Conservation (phyloP, 257 asterid genomes). For the Solanum chilense region DNA sequence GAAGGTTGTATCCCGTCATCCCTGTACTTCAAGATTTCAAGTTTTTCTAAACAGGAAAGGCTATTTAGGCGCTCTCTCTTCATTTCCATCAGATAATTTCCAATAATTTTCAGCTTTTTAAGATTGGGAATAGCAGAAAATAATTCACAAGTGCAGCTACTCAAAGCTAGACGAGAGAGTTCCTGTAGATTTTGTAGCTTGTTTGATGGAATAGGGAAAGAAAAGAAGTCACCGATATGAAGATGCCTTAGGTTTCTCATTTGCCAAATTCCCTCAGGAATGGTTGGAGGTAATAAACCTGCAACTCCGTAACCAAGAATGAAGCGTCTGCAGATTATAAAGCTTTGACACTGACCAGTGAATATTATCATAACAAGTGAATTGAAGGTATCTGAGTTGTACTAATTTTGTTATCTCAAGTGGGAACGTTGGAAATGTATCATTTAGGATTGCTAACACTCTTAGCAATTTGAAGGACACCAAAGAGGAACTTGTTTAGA, state of each 20-base stretch:
- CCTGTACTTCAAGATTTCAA: background rate
- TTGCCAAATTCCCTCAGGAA: background rate
- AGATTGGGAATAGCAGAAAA: background rate
- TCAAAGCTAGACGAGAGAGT: background rate
- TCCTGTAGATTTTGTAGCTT: background rate
- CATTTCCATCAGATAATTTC: background rate
- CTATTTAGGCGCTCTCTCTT: background rate
- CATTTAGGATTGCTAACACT: background rate
- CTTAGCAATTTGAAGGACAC: background rate
- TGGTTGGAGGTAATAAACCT: background rate
- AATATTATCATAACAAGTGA: background rate
- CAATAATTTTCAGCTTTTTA: background rate
- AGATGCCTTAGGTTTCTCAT: background rate
- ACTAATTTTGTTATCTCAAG: background rate
- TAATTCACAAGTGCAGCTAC: background rate
- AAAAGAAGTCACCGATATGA: background rate
- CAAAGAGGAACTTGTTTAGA: background rate
- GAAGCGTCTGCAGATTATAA: background rate
- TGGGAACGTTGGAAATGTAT: background rate
- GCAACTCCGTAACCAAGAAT: background rate
- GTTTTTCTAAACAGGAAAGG: background rate
- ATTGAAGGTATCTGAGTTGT: background rate
- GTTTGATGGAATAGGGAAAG: background rate
- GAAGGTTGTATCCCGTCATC: background rate
- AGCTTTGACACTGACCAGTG: background rate